These are phyloP conservation scores for Globisporangium emineosum DNA, from an alignment of 352 stramenopile genomes.

Conservation along the genomic window DNA sequence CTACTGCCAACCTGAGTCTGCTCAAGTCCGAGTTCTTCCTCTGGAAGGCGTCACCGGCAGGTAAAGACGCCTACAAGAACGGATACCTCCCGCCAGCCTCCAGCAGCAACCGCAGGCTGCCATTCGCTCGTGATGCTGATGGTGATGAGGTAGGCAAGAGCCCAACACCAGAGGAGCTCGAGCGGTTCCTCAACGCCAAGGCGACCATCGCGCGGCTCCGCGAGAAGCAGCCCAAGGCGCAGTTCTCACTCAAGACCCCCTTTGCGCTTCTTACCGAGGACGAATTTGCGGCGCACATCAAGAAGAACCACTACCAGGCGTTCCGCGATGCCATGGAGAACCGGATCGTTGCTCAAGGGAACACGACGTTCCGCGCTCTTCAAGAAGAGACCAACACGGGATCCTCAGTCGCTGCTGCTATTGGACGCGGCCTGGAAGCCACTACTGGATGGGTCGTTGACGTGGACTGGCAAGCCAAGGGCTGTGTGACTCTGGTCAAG, in stretches of 20 bases:
- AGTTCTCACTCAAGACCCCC: conserved; percentile 52
- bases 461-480: conserved; percentile 12
- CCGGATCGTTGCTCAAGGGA: not conserved
- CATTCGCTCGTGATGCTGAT: not conserved
- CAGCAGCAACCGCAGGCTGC: too few relatives aligned
- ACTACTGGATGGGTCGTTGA: not conserved
- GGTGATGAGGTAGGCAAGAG: too few relatives aligned
- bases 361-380: not conserved
- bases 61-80: conserved; percentile 15
- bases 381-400: not conserved
- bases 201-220: conserved; percentile 33
- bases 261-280: conserved; percentile 53
- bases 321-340: conserved; percentile 17
- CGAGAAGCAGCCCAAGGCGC: conserved; percentile 44
- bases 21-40: conserved; percentile 13
- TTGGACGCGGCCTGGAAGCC: not conserved
- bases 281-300: conserved; percentile 43
- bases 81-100: conserved; percentile 12
- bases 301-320: not conserved
- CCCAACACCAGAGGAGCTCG: conserved; percentile 37
- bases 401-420: not conserved
- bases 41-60: conserved; percentile 20
- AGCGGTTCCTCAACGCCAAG: conserved; percentile 43
- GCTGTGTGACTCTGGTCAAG: conserved; percentile 19
- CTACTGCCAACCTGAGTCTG: too few relatives aligned